Conservation (phyloP, 1,284 basidiomycete genomes). For the Rhodotorula sp. region DNA sequence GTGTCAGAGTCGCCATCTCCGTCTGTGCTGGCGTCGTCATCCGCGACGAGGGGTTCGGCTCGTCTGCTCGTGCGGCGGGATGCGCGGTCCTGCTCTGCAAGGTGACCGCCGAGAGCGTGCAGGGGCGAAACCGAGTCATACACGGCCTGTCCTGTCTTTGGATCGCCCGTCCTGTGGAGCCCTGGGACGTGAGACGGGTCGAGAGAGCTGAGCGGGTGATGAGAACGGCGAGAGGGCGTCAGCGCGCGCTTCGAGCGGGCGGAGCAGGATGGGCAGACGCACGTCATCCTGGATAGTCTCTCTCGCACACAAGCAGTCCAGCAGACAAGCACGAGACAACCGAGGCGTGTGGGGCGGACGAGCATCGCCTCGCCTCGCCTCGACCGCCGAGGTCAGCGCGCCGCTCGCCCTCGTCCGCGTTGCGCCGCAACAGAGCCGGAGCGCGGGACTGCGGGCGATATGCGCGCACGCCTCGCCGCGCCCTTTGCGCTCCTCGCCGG, state of each 20-base stretch:
- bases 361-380: neutral
- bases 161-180: slow-evolving; percentile 9
- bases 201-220: slow-evolving; percentile 2
- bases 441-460: neutral
- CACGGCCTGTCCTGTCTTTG: slow-evolving; percentile 9
- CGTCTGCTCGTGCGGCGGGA: neutral
- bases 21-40: neutral
- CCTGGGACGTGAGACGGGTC: slow-evolving; percentile 18
- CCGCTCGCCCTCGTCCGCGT: neutral
- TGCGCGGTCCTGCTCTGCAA: slow-evolving; percentile 7
- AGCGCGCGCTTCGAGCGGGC: neutral
- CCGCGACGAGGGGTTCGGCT: neutral
- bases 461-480: neutral
- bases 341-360: neutral
- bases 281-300: neutral
- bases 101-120: slow-evolving; percentile 7
- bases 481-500: neutral
- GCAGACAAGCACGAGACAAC: neutral
- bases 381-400: neutral
- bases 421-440: neutral
- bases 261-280: neutral
- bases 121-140: slow-evolving; percentile 16
- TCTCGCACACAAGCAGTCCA: neutral
- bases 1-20: neutral
- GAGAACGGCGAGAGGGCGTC: neutral